A percentile compares a stretch with the other conserved stretches of the same genome.
Conservation (phyloP, 352 stramenopile species). For the Phytopythium ostracodes region DNA sequence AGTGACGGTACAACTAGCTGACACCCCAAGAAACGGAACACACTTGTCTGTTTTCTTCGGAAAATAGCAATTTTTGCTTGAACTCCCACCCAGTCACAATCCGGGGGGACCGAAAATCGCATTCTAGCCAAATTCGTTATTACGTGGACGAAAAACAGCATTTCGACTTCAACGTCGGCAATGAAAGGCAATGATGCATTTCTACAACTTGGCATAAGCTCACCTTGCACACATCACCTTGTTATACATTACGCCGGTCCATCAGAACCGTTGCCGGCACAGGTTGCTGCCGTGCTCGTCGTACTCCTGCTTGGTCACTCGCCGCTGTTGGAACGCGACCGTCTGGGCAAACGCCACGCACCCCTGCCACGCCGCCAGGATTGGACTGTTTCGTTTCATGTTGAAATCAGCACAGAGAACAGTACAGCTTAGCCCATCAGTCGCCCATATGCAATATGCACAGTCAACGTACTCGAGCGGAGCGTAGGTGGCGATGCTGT, state of each 20-base stretch:
- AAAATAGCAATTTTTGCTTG: constrained; percentile 71
- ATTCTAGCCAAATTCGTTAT: not conserved
- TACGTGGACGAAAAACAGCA: not conserved
- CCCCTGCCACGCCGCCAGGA: constrained; percentile 52
- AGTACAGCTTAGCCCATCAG: constrained; percentile 1
- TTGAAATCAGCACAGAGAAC: constrained; percentile 6
- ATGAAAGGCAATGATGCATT: too few species aligned
- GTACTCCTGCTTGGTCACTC: constrained; percentile 70
- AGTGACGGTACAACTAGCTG: constrained; percentile 74
- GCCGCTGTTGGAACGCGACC: constrained; percentile 18
- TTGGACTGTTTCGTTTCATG: constrained; percentile 28
- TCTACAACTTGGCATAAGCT: too few species aligned
- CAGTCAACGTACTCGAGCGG: constrained; percentile 47
- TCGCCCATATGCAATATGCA: too few species aligned
- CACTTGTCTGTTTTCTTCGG: constrained; percentile 40
- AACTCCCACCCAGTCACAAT: constrained; percentile 13
- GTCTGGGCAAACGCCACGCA: constrained; percentile 39
- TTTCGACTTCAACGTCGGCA: not conserved
- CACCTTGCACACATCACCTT: too few species aligned
- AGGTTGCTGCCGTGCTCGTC: constrained; percentile 76
- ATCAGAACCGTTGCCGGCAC: constrained; percentile 35
- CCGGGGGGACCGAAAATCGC: constrained; percentile 11
- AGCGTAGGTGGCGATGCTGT: constrained; percentile 31
- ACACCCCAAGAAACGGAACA: constrained; percentile 80
- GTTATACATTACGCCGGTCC: not conserved